Evolutionary conservation across 441 rosid genomes (phyloP).

Genomic region (Adansonia gregorii): DNA sequence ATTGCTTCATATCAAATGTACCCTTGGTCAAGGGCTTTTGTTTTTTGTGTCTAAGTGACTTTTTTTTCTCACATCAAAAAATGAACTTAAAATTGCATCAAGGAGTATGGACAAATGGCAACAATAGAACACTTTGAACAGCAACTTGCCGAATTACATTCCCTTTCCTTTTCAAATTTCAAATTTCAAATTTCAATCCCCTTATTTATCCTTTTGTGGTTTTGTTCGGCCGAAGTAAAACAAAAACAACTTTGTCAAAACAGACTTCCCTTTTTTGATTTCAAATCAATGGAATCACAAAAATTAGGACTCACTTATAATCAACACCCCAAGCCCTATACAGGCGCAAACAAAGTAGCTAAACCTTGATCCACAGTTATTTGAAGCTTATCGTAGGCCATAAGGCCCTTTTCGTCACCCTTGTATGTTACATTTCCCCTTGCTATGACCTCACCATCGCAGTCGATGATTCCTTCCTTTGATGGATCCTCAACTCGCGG

Average conservation of each 20-base stretch:
- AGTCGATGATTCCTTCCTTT: constrained; percentile 83
- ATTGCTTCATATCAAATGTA: neutral
- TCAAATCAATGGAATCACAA: neutral
- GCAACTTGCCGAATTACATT: neutral
- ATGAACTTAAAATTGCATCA: no score
- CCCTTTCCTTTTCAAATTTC: no score
- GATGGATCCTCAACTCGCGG: constrained; percentile 48
- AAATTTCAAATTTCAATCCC: constrained; percentile 5
- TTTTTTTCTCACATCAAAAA: neutral
- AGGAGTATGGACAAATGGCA: neutral
- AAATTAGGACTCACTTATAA: neutral
- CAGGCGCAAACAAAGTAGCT: constrained; percentile 77
- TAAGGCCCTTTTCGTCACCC: constrained; percentile 49
- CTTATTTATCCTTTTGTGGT: constrained; percentile 12
- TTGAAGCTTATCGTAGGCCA: constrained; percentile 67
- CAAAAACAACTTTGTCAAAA: neutral
- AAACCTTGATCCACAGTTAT: constrained; percentile 82
- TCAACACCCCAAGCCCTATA: constrained; percentile 22
- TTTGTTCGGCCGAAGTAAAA: neutral
- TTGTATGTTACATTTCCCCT: constrained; percentile 65
- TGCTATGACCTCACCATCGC: constrained; percentile 88
- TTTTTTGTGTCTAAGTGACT: no score
- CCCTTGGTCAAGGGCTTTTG: neutral
- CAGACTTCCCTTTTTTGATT: neutral
- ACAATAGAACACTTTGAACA: no score